Conservation (phyloP, 768 basidiomycete species). For the Pleurotus platypus region DNA sequence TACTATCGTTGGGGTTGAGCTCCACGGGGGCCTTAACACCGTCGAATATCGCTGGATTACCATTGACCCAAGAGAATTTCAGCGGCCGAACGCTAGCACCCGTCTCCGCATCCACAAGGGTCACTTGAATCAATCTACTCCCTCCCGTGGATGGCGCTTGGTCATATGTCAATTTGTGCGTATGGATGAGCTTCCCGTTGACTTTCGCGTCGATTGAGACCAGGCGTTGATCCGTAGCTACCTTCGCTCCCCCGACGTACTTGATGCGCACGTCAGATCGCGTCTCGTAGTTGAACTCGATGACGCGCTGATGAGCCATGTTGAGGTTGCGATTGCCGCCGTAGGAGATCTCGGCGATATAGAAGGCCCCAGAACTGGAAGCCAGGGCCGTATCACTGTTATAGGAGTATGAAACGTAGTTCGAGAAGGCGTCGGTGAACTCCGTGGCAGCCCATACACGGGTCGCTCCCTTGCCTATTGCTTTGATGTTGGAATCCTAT, state of each 20-base stretch:
- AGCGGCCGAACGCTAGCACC: slow-evolving; percentile 10
- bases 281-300: not conserved
- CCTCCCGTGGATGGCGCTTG: not conserved
- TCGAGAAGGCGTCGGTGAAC: slow-evolving; percentile 8
- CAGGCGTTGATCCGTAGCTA: not conserved
- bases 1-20: not conserved
- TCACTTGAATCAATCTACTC: slow-evolving; percentile 1
- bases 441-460: slow-evolving; percentile 11
- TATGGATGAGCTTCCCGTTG: not conserved
- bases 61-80: slow-evolving; percentile 10
- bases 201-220: not conserved
- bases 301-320: slow-evolving; percentile 1
- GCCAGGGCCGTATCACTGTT: not conserved
- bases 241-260: slow-evolving; percentile 2
- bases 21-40: not conserved
- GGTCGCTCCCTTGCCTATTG: slow-evolving; percentile 7
- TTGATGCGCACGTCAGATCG: not conserved
- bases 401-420: slow-evolving; percentile 10
- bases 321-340: slow-evolving; percentile 6
- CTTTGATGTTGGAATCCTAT: slow-evolving; percentile 13
- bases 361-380: not conserved
- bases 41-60: slow-evolving; percentile 9
- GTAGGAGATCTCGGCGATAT: slow-evolving; percentile 3
- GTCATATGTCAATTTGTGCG: not conserved
- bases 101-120: slow-evolving; percentile 4